Evolutionary conservation across 192 early-diverging fungal species (phyloP).

Genomic region (Backusella liffmaniae): DNA sequence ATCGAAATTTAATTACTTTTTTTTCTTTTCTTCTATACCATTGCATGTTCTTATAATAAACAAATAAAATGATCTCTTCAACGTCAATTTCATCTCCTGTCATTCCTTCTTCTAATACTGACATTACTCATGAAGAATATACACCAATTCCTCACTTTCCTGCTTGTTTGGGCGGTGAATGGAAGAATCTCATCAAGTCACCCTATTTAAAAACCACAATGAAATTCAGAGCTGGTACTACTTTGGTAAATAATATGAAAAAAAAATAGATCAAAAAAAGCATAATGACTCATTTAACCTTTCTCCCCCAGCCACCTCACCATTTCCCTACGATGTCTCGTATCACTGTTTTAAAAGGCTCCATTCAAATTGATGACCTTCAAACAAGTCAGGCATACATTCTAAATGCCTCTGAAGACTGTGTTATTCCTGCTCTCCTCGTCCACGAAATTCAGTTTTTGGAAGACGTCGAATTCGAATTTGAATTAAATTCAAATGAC

Average conservation of each 20-base stretch:
- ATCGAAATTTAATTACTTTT: not conserved
- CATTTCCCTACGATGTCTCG: constrained; percentile 20
- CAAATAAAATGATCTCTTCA: constrained; percentile 9
- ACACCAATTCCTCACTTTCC: constrained; percentile 26
- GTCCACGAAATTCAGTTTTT: constrained; percentile 27
- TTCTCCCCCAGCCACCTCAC: constrained; percentile 19
- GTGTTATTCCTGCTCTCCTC: constrained; percentile 20
- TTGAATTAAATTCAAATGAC: constrained; percentile 19
- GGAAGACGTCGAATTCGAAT: constrained; percentile 25
- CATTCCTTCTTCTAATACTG: not conserved
- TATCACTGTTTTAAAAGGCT: constrained; percentile 21
- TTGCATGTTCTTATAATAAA: not conserved
- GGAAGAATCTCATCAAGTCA: constrained; percentile 19
- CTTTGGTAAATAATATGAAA: constrained; percentile 17
- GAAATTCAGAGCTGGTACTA: constrained; percentile 19
- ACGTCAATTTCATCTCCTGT: constrained; percentile 8
- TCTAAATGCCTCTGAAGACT: constrained; percentile 15
- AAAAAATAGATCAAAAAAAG: constrained; percentile 1
- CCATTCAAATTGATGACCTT: constrained; percentile 19
- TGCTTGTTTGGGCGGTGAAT: constrained; percentile 28
- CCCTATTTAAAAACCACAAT: constrained; percentile 27
- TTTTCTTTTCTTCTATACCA: not conserved
- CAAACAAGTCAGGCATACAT: constrained; percentile 19
- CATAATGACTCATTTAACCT: constrained; percentile 7
- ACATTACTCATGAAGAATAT: constrained; percentile 1